These are phyloP conservation scores for Ustilago curta DNA, from an alignment of 1,284 basidiomycete species.

Conservation along the genomic window DNA sequence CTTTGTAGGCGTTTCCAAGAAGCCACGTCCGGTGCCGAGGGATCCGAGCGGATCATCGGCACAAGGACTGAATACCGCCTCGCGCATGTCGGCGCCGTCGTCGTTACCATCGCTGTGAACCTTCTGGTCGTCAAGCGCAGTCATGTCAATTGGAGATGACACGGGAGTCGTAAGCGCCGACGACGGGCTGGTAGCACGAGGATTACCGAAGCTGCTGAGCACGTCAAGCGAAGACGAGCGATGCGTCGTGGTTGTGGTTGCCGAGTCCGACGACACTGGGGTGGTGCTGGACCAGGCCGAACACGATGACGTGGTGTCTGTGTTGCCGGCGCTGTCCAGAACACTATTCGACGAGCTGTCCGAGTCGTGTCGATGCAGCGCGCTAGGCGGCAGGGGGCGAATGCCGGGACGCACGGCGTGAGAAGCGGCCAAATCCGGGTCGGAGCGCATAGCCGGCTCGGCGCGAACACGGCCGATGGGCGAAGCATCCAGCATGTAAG, in stretches of 20 bases:
- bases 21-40: constrained; percentile 7
- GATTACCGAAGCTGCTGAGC: constrained; percentile 30
- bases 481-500: constrained; percentile 47
- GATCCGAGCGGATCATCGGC: constrained; percentile 33
- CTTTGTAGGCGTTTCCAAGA: constrained; percentile 16
- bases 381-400: constrained; percentile 20
- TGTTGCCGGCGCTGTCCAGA: background rate
- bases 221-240: constrained; percentile 20
- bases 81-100: constrained; percentile 4
- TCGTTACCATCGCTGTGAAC: constrained; percentile 14
- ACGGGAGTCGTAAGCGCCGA: constrained; percentile 36
- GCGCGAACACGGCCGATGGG: constrained; percentile 22
- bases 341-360: constrained; percentile 13
- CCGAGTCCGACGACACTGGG: constrained; percentile 16
- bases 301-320: constrained; percentile 6
- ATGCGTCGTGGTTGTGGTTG: constrained; percentile 8
- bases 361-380: constrained; percentile 18
- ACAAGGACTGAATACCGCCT: constrained; percentile 41
- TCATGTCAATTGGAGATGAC: constrained; percentile 37
- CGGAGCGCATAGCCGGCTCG: constrained; percentile 38
- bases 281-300: constrained; percentile 31
- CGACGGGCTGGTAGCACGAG: constrained; percentile 21
- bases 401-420: constrained; percentile 35
- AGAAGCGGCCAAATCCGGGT: constrained; percentile 28
- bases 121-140: constrained; percentile 4